Evolutionary conservation across 169 alveolate genomes (phyloP), one percentile per base, ranked within the genome.

Genomic region (Eimeria falciformis): DNA sequence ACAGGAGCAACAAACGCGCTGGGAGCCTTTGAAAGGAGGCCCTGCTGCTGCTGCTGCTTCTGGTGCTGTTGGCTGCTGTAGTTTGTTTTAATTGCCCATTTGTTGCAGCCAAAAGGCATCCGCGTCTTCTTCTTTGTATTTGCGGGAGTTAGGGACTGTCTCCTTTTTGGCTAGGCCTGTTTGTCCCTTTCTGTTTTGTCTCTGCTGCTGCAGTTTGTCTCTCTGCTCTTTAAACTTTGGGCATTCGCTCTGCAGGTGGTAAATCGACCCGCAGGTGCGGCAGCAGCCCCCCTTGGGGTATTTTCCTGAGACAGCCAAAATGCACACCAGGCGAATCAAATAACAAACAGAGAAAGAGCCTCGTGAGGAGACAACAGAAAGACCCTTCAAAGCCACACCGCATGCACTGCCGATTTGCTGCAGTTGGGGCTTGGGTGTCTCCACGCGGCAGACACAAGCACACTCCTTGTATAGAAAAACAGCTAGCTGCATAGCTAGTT

Each of bases 271-370:
- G 66, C 94, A 91, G n/a, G 73, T 50, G 45, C 78, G 86, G 88
- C 94, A 91, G 50, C 90, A 46, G 53, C 94, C 94, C 27, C 94
- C 94, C 29, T 91, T 65, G 6, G 94, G 94, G 91, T 84, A 91
- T 43, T 68, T 91, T 6, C 94, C 94, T 90, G 94, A 33, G 33
- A 43, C 50, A 29, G 45, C 58, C 25, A 46, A 21, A 78, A 71
- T 9, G 58, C 33, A 37, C 14, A 71, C n/a, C 33, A 2, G 4
- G 78, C 40, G 12, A 5, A 66, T n/a, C 3, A n/a, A 66, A n/a
- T 12, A 11, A 7, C n/a, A 21, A 3, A 66, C 43, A 29, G 14
- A 3, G 73, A 11, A n/a, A n/a, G 17, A 3, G 14, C 6, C 21
- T 2, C 14, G 45, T 66, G 66, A 21, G 37, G 82, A 6, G 37